These are phyloP conservation scores for Phytophthora sojae DNA, from an alignment of 352 stramenopile genomes.

Conservation along the genomic window DNA sequence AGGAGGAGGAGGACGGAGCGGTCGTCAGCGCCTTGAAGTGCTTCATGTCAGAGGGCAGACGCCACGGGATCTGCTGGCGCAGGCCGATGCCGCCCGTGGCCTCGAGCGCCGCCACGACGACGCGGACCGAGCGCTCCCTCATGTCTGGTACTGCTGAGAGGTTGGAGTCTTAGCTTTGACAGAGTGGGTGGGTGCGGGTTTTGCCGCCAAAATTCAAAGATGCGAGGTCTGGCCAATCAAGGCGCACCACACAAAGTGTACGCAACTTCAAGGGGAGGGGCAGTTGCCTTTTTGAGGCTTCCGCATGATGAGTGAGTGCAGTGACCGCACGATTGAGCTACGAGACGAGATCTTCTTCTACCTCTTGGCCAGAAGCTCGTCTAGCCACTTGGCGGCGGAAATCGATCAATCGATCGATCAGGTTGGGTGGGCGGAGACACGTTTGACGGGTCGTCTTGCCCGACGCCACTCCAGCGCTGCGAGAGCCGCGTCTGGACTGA, in stretches of 20 bases:
- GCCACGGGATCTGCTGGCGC: slow-evolving; percentile 93
- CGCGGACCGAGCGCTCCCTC: slow-evolving; percentile 54
- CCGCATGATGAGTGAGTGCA: too few relatives aligned
- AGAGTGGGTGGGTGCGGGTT: not conserved
- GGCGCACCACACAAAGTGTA: not conserved
- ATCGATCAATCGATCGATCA: not conserved
- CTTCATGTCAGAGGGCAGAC: slow-evolving; percentile 95
- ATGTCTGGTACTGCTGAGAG: not conserved
- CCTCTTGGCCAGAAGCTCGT: not conserved
- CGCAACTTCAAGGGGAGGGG: not conserved
- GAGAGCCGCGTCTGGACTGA: not conserved
- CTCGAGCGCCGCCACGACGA: slow-evolving; percentile 92
- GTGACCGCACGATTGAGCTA: too few relatives aligned
- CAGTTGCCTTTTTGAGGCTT: slow-evolving; percentile 2
- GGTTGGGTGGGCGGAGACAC: not conserved
- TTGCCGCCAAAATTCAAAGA: slow-evolving; percentile 10
- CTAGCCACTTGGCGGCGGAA: not conserved
- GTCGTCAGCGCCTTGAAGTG: slow-evolving; percentile 96
- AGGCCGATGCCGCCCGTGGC: slow-evolving; percentile 89
- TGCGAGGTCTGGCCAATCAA: not conserved
- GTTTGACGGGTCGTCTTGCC: not conserved
- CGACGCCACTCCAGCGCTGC: not conserved
- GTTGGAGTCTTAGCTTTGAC: not conserved
- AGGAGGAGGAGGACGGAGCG: not conserved
- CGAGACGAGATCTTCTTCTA: not conserved